Evolutionary conservation across 768 basidiomycete species (phyloP).

Genomic region (Cyclocybe cylindracea): DNA sequence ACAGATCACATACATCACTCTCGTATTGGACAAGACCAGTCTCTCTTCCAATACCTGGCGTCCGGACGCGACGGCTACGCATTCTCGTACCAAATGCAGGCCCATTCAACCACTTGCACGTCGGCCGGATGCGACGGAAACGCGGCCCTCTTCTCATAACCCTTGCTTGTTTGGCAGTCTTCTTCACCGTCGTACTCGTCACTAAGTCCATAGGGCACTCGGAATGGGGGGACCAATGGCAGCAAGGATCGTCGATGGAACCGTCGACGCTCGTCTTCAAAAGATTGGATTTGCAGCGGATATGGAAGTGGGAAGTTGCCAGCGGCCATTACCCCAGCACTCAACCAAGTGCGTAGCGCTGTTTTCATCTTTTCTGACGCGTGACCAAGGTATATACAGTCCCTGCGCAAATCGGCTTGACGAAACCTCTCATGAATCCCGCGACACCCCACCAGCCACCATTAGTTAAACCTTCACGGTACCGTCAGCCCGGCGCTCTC

Average conservation of each 20-base stretch:
- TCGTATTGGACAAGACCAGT: slow-evolving; percentile 54
- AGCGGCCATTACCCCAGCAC: slow-evolving; percentile 87
- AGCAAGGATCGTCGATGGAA: slow-evolving; percentile 32
- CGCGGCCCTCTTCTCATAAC: slow-evolving; percentile 56
- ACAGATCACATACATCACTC: slow-evolving; percentile 27
- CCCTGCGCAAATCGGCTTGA: slow-evolving; percentile 61
- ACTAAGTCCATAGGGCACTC: slow-evolving; percentile 39
- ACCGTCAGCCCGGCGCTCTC: slow-evolving; percentile 41
- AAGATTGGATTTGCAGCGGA: slow-evolving; percentile 72
- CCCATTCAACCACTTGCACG: slow-evolving; percentile 43
- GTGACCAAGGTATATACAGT: slow-evolving; percentile 38
- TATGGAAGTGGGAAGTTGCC: slow-evolving; percentile 93
- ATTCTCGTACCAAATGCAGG: slow-evolving; percentile 57
- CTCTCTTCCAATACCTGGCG: slow-evolving; percentile 58
- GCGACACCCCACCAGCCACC: slow-evolving; percentile 57
- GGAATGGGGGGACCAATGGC: slow-evolving; percentile 46
- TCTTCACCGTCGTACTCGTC: slow-evolving; percentile 51
- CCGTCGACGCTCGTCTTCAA: slow-evolving; percentile 71
- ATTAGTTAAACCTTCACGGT: slow-evolving; percentile 48
- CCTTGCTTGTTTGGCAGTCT: slow-evolving; percentile 49
- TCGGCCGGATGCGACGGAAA: slow-evolving; percentile 51
- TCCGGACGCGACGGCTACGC: slow-evolving; percentile 57
- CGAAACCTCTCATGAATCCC: slow-evolving; percentile 60
- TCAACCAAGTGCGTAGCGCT: slow-evolving; percentile 55
- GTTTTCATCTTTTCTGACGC: neutral